Evolutionary conservation across 2,329 filamentous ascomycete species (phyloP), one percentile per base, ranked within the genome.

Genomic region (Colletotrichum sp.): DNA sequence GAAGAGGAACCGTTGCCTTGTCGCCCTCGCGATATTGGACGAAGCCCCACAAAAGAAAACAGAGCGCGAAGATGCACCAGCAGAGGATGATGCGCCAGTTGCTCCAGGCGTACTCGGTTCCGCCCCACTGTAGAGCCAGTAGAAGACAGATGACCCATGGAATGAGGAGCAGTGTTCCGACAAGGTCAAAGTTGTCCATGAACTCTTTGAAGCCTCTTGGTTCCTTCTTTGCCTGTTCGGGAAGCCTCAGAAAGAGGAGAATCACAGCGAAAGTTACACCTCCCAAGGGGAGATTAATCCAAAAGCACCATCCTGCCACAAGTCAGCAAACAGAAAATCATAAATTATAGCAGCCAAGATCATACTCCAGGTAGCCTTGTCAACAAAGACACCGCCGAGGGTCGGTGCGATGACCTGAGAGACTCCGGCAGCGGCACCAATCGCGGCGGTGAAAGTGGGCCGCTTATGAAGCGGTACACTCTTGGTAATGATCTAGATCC

Each of bases 381-480:
- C 85, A 2, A 88, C 88, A 34, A 90, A 88, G 7, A 81, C 87
- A 16, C 88, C 89, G 9, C 88, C 89, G 7, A 90, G 82, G 16
- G 90, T 80, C 12, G 89, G 89, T 0, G 88, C 89, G 4, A 86
- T 85, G 9, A 89, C 87, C 39, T 83, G 85, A 55, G 89, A 89
- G 65, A 92, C 86, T 16, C 90, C 90, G 82, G 88, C 92, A 84
- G 91, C 89, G 60, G 85, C 88, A 24, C 88, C 88, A 44, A 91
- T 85, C 57, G 91, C 81, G 32, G 90, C 90, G 69, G 90, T 90
- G 32, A 88, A 89, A 28, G 90, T 82, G 6, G 88, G 90, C 44
- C 90, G 85, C 78, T 90, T 89, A 6, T 87, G 82, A 8, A 92
- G 85, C 7, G 90, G 90, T 44, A 92, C 83, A 13, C 85, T 85